Conservation (phyloP, 2,329 filamentous ascomycete genomes). For the Neonectria sp. region DNA sequence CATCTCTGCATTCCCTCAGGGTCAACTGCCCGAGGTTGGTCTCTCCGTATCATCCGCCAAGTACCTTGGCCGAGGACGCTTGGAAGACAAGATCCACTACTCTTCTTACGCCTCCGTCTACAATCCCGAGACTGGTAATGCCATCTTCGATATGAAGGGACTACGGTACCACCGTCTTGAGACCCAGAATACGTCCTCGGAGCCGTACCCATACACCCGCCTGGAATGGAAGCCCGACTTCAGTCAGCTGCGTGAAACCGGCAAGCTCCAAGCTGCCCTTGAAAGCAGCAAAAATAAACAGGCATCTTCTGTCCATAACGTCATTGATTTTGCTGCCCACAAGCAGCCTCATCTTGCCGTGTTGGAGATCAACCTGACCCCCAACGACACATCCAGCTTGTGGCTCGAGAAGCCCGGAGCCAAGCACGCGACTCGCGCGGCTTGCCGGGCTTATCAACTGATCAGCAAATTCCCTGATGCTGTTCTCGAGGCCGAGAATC, state of each 20-base stretch:
- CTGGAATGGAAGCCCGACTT: conserved; percentile 27
- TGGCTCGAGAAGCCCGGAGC: conserved; percentile 22
- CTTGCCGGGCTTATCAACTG: conserved; percentile 9
- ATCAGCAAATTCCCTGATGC: conserved; percentile 16
- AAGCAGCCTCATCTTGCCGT: conserved; percentile 20
- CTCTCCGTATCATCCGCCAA: conserved; percentile 18
- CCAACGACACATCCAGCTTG: neutral
- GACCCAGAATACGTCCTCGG: neutral
- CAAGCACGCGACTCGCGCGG: conserved; percentile 18
- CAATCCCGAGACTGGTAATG: conserved; percentile 11
- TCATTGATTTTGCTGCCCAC: conserved; percentile 24
- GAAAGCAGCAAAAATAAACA: neutral
- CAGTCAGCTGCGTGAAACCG: neutral
- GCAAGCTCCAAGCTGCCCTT: conserved; percentile 7
- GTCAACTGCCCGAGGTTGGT: conserved; percentile 15
- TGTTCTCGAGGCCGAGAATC: conserved; percentile 15
- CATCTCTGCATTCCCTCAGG: conserved; percentile 15
- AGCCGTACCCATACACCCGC: conserved; percentile 24
- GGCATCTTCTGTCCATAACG: neutral
- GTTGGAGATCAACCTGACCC: conserved; percentile 19
- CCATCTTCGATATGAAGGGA: conserved; percentile 19
- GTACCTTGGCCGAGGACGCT: conserved; percentile 20
- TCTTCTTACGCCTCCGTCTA: conserved; percentile 17
- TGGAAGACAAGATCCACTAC: conserved; percentile 19
- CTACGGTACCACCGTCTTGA: conserved; percentile 9